Conservation (phyloP, 768 basidiomycete species). For the Coprinopsis sp. region DNA sequence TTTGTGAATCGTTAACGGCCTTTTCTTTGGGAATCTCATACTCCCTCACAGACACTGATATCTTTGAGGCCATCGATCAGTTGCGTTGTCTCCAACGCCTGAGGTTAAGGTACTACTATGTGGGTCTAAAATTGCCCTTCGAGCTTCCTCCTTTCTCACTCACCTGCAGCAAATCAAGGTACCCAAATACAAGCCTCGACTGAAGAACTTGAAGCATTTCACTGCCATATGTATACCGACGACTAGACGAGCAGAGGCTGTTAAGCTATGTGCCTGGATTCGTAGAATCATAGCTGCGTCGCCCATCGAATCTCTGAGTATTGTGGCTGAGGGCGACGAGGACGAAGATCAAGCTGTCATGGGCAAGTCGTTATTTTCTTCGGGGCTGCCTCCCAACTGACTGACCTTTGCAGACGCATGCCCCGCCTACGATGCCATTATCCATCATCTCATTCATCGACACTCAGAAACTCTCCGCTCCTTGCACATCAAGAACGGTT, state of each 20-base stretch:
- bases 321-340: conserved; percentile 24
- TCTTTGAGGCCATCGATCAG: conserved; percentile 42
- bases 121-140: conserved; percentile 18
- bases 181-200: conserved; percentile 18
- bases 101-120: conserved; percentile 49
- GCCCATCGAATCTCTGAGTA: conserved; percentile 27
- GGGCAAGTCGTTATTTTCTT: conserved; percentile 1
- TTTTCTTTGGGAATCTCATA: conserved; percentile 55
- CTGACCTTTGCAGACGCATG: not conserved
- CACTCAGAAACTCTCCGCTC: conserved; percentile 29
- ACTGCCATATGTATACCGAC: conserved; percentile 17
- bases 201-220: conserved; percentile 21
- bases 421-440: conserved; percentile 19
- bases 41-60: conserved; percentile 49
- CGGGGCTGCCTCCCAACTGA: conserved; percentile 18
- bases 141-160: not conserved
- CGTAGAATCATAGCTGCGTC: conserved; percentile 31
- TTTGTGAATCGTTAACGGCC: conserved; percentile 27
- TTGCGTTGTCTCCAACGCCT: conserved; percentile 36
- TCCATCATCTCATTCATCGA: conserved; percentile 33
- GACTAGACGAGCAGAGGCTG: conserved; percentile 13
- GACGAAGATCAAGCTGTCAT: conserved; percentile 7
- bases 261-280: conserved; percentile 40
- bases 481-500: conserved; percentile 28
- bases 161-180: conserved; percentile 38